Percentiles rank a stretch among this genome's conserved stretches.
Evolutionary conservation across 2,329 filamentous ascomycete species (phyloP).

Genomic region (Aspergillus spinulosporus): DNA sequence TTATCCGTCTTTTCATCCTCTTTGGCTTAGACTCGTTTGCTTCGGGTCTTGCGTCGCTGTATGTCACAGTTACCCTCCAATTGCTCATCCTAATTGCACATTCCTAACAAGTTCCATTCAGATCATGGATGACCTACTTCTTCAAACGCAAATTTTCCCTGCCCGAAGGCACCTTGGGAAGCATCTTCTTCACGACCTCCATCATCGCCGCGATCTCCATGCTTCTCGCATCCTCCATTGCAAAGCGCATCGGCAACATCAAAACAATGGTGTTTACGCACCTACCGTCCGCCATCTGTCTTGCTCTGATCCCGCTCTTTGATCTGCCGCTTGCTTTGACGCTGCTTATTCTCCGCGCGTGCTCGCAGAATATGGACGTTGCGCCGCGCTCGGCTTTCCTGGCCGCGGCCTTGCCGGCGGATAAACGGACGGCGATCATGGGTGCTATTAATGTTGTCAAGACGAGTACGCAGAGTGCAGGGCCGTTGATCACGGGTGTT

Average conservation of each 20-base stretch:
- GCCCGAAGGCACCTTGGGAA: conserved; percentile 55
- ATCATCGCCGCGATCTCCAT: conserved; percentile 46
- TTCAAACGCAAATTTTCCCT: conserved; percentile 57
- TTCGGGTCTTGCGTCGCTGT: conserved; percentile 67
- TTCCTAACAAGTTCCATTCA: conserved; percentile 25
- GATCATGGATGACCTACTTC: conserved; percentile 57
- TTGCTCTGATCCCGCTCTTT: conserved; percentile 61
- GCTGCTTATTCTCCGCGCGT: conserved; percentile 63
- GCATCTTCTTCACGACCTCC: conserved; percentile 53
- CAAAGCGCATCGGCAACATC: conserved; percentile 61
- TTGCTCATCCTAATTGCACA: conserved; percentile 20
- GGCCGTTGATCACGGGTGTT: conserved; percentile 65
- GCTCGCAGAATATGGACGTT: conserved; percentile 67
- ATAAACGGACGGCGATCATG: conserved; percentile 71
- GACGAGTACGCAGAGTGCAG: conserved; percentile 62
- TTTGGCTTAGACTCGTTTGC: conserved; percentile 70
- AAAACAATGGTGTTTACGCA: conserved; percentile 76
- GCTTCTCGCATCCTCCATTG: conserved; percentile 60
- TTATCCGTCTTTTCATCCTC: conserved; percentile 60
- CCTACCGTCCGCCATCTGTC: conserved; percentile 66
- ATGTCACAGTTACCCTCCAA: conserved; percentile 29
- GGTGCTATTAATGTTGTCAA: conserved; percentile 70
- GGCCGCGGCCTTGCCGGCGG: conserved; percentile 62
- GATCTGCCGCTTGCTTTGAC: conserved; percentile 56
- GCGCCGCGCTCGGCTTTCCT: conserved; percentile 70